Base-by-base conservation (phyloP, 2,329 filamentous ascomycete species). In the Alternaria atra region DNA sequence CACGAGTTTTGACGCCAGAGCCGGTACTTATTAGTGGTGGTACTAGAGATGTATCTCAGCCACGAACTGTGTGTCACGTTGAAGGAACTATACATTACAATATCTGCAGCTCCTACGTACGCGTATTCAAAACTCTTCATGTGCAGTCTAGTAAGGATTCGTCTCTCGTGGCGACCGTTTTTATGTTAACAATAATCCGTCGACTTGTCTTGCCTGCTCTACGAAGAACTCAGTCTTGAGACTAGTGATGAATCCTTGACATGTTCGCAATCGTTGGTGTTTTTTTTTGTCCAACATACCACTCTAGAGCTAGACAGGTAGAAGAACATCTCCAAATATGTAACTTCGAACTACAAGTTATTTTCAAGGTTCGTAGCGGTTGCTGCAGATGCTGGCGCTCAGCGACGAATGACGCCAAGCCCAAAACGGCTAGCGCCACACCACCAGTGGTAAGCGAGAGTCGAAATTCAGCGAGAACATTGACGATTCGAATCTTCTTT, bases 401-500 rank as follows among this genome's bases (percentile, higher is more conserved):
- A 29, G 27, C 34, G 12, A 51, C 23, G 34, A 50, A n/a, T 6
- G 6, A 17, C 46, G 46, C 46, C 46, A 50, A 37, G 13, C 46
- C 46, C 20, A 35, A 50, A 7, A 13, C 13, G 46, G 46, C 46
- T 50, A 50, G 46, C 46, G 46, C 20, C 13, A 35, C 46, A 42
- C 46, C 46, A 50, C 30, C 46, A 37, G 12, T 15, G 39, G 20
- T 42, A 42, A 42, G 39, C 48, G 53, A 57, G 44, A 52, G 47
- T 60, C 57, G 57, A 53, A 48, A 47, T 52, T 43, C 17, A 27
- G 42, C 25, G 30, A n/a, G 43, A 43, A 54, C 43, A 43, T 54
- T 58, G 48, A 54, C 55, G 40, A 52, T 25, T 42, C 50, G 55
- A 58, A 42, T 60, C 55, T 54, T 58, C 53, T 55, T 40, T 60